Percentiles rank a stretch among this genome's conserved stretches.
These are phyloP conservation scores for Poronia punctata DNA, from an alignment of 495 filamentous ascomycete genomes.

Conservation along the genomic window DNA sequence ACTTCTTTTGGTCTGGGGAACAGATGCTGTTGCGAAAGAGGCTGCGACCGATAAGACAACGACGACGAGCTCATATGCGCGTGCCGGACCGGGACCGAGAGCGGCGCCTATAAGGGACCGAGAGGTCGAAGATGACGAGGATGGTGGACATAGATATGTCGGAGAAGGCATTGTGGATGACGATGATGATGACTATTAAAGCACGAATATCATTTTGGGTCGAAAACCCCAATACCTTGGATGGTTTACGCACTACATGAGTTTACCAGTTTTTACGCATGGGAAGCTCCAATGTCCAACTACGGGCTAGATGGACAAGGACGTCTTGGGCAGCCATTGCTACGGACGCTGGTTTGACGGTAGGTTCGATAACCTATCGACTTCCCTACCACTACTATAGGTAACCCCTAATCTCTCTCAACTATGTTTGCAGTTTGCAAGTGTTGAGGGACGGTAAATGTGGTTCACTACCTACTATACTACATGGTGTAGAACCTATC, in stretches of 20 bases:
- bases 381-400: not conserved
- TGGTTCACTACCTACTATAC: conserved; percentile 1
- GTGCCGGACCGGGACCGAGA: conserved; percentile 20
- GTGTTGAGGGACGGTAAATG: too few species aligned
- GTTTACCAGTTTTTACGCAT: too few species aligned
- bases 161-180: conserved; percentile 38
- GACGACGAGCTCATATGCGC: conserved; percentile 23
- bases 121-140: conserved; percentile 40
- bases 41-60: conserved; percentile 12
- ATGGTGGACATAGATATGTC: conserved; percentile 36
- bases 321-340: too few species aligned
- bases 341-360: too few species aligned
- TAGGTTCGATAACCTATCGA: too few species aligned
- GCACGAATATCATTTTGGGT: too few species aligned
- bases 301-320: too few species aligned
- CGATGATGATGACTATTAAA: conserved; percentile 39
- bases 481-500: conserved; percentile 94
- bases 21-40: conserved; percentile 40
- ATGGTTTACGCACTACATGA: too few species aligned
- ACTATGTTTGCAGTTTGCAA: not conserved
- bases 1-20: too few species aligned
- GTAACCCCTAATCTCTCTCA: too few species aligned
- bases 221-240: too few species aligned
- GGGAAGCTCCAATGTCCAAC: too few species aligned
- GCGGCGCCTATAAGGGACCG: conserved; percentile 37